phyloP scores from a whole-genome alignment of 1,139 yeast genomes.

The Keqinozyma sinolaborantium region DNA sequence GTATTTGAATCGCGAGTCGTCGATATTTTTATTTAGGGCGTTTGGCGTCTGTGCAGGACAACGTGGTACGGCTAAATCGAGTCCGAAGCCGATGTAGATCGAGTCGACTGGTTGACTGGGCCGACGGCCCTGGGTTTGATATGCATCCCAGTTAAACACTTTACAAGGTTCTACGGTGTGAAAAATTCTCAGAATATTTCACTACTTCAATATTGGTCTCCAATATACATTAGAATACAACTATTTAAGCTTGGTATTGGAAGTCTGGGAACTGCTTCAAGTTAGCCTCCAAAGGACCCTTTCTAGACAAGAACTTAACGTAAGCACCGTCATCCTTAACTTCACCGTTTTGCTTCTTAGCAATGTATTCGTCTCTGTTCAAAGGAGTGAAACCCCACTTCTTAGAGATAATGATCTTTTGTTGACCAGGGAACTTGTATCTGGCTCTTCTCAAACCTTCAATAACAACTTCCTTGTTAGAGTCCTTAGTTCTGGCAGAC shows the following conservation, averaged over 20 bases:
- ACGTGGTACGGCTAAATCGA: neutral
- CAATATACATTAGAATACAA: neutral
- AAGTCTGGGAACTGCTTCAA: slow-evolving; percentile 93
- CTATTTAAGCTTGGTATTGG: slow-evolving; percentile 47
- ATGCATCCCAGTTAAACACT: too few relatives aligned
- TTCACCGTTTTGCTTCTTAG: slow-evolving; percentile 94
- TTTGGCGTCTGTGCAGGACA: neutral
- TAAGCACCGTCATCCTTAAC: slow-evolving; percentile 99
- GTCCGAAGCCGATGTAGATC: too few relatives aligned
- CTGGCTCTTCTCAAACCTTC: slow-evolving; percentile 99
- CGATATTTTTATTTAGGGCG: too few relatives aligned
- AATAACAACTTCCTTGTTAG: slow-evolving; percentile 93
- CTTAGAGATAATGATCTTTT: slow-evolving; percentile 97
- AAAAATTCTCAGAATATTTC: too few relatives aligned
- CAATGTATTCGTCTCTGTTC: slow-evolving; percentile 95
- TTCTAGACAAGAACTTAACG: slow-evolving; percentile 95
- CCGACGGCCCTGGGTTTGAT: too few relatives aligned
- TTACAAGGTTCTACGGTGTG: too few relatives aligned
- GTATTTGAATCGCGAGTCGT: too few relatives aligned
- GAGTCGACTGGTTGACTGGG: too few relatives aligned
- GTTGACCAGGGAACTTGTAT: slow-evolving; percentile 99
- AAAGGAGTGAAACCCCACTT: slow-evolving; percentile 99
- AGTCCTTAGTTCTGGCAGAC: slow-evolving; percentile 98
- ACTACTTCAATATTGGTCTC: too few relatives aligned
- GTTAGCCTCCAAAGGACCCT: slow-evolving; percentile 94